Conservation (phyloP, 208 protist genomes). For the Acanthamoeba divionensis region DNA sequence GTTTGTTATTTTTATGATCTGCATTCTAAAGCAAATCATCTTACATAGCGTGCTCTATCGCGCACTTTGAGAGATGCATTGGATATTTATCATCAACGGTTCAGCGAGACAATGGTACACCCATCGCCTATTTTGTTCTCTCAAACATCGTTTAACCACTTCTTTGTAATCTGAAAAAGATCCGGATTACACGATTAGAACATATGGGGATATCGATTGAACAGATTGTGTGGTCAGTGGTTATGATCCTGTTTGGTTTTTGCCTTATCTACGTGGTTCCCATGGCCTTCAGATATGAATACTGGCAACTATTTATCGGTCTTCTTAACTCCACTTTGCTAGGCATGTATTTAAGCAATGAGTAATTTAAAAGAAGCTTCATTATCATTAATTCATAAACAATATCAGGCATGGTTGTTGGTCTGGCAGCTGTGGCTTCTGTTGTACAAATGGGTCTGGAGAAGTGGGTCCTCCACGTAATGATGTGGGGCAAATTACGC, state of each 20-base stretch:
- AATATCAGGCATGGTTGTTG: constrained; percentile 85
- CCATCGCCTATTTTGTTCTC: no score
- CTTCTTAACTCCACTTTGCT: constrained; percentile 88
- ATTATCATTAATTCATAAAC: not conserved
- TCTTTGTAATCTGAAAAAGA: no score
- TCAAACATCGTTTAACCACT: no score
- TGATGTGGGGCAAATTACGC: constrained; percentile 83
- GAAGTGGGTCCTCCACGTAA: constrained; percentile 74
- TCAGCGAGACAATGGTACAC: constrained; percentile 87
- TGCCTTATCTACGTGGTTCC: constrained; percentile 93
- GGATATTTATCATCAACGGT: constrained; percentile 90
- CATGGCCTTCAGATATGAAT: constrained; percentile 86
- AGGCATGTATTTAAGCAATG: constrained; percentile 60
- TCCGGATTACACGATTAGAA: constrained; percentile 87
- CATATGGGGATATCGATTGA: constrained; percentile 85
- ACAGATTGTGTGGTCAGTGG: constrained; percentile 73
- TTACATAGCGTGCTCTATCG: constrained; percentile 74
- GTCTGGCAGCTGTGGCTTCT: constrained; percentile 86
- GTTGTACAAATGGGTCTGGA: constrained; percentile 84
- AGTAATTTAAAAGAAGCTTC: not conserved
- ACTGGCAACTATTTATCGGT: constrained; percentile 88
- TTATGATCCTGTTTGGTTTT: constrained; percentile 88
- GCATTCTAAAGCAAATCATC: constrained; percentile 12
- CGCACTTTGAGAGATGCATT: constrained; percentile 88
- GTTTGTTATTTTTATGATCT: not conserved